phyloP scores from a whole-genome alignment of 495 filamentous ascomycete species.

The Jackrogersella multiformis region DNA sequence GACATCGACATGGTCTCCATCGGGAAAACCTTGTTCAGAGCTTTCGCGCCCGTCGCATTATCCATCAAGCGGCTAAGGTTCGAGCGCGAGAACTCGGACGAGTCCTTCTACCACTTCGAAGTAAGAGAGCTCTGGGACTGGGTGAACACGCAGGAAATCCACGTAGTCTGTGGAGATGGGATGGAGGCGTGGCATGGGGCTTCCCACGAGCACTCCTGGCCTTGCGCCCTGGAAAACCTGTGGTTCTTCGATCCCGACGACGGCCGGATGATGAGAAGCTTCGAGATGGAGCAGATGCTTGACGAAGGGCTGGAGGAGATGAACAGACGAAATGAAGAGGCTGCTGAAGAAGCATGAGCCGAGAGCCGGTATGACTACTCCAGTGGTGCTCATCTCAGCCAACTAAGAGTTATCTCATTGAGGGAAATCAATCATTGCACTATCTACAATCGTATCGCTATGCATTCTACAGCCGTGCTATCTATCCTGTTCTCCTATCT shows the following conservation, averaged over 20 bases:
- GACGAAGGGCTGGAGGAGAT: constrained; percentile 14
- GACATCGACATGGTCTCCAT: constrained; percentile 39
- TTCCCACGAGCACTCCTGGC: constrained; percentile 14
- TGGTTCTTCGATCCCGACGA: constrained; percentile 23
- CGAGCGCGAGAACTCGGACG: constrained; percentile 15
- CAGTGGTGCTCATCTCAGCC: background rate
- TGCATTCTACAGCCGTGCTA: background rate
- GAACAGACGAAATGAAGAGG: background rate
- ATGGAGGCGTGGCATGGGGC: constrained; percentile 15
- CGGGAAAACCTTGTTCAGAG: constrained; percentile 9
- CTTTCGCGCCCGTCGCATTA: constrained; percentile 13
- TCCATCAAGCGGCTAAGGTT: constrained; percentile 28
- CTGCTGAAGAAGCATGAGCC: constrained; percentile 3
- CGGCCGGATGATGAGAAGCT: constrained; percentile 20
- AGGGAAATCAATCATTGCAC: background rate
- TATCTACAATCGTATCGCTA: background rate
- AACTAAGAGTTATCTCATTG: background rate
- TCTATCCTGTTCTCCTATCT: background rate
- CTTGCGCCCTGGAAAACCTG: constrained; percentile 12
- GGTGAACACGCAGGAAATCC: constrained; percentile 17
- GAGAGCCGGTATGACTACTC: no score
- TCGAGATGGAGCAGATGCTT: constrained; percentile 15
- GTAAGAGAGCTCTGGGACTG: background rate
- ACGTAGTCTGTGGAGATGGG: constrained; percentile 15
- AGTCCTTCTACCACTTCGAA: constrained; percentile 19